Evolutionary conservation across 495 filamentous ascomycete genomes (phyloP), one percentile per base, ranked within the genome.

Genomic region (Penicillium angulare): DNA sequence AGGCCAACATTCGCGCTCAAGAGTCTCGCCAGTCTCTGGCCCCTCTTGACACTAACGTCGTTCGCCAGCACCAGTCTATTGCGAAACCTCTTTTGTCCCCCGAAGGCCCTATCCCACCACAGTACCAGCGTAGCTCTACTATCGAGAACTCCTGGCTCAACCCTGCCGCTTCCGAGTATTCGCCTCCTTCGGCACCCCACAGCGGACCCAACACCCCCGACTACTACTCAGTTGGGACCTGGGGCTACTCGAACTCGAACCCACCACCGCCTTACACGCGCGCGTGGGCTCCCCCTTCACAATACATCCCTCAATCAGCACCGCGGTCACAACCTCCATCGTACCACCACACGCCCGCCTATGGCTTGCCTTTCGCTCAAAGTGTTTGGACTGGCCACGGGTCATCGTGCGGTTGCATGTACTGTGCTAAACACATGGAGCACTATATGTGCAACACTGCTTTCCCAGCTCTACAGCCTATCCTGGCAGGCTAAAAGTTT

Each of bases 11-110:
- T 52, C 74, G 79, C 52, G 60, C 74, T 23, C 70, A 81, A 43
- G 71, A 69, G 61, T 70, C 81, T 53, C 73, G 73, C 48, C 79
- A 83, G 33, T 73, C 81, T 27, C 75, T 92, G 52, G 78, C 85
- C 15, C 84, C 88, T 16, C 78, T 92, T 54, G 85, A 91, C 61
- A 84, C 87, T 50, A 85, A 85, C 35, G 62, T 84, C 23, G 60
- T 76, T 35, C 73, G 81, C 15, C 68, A 72, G 40, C 72, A 71
- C 6, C 61, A 53, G 32, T 12, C 66, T 20, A 60, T 76, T 44
- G 61, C 69, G 43, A 78, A 74, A 47, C 72, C 75, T 17, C 70
- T 76, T 31, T 68, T 77, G 59, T 75, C 77, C 34, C 75, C 74
- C 36, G 77, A 80, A 43, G 67, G 69, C 15, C 75, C 72, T 24